phyloP scores from a whole-genome alignment of 78 protist species.

The Dictyostelium capitatum region DNA sequence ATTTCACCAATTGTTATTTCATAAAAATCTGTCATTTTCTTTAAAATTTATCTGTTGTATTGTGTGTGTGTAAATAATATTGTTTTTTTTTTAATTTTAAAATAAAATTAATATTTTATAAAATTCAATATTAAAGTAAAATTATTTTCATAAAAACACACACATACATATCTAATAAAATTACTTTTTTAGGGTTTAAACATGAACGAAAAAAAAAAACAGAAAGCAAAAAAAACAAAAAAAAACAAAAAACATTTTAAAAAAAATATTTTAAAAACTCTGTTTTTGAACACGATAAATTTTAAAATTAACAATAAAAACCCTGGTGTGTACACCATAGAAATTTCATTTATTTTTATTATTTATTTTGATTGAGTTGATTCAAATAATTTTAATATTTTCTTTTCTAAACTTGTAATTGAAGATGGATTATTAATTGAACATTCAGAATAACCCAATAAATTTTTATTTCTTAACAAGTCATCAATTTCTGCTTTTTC shows the following conservation, averaged over 20 bases:
- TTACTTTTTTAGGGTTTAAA: no score
- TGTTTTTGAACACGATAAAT: no score
- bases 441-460: slow-evolving; percentile 33
- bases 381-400: slow-evolving; percentile 28
- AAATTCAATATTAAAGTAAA: background rate
- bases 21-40: background rate
- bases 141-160: background rate
- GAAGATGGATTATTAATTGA: slow-evolving; percentile 15
- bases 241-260: no score
- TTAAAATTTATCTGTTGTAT: background rate
- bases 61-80: background rate
- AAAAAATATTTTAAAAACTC: no score
- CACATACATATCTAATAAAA: no score
- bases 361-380: background rate
- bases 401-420: slow-evolving; percentile 24
- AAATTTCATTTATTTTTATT: background rate
- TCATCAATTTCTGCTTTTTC: slow-evolving; percentile 40
- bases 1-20: background rate
- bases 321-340: no score
- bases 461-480: slow-evolving; percentile 31
- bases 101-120: background rate
- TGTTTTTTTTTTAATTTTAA: background rate
- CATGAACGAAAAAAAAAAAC: no score
- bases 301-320: no score
- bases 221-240: no score